Evolutionary conservation across 768 basidiomycete species (phyloP), one percentile per base, ranked within the genome.

Genomic region (Russula dissimulans): DNA sequence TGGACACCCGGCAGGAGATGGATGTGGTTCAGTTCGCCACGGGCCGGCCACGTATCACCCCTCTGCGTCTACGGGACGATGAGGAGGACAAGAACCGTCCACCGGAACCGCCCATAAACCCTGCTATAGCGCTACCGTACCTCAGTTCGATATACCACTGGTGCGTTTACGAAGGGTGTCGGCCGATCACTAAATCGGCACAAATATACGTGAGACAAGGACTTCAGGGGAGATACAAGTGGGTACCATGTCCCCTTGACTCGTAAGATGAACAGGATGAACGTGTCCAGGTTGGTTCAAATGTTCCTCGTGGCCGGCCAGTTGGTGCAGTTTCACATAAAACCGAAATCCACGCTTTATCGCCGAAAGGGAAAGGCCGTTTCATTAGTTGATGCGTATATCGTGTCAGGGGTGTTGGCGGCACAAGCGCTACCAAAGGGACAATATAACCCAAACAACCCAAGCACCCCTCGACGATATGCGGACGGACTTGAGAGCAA

Each of bases 401-500:
- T 94, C 32, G 86, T 81, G 69, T 95, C 93, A n/a, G 94, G 95
- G 9, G 86, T 87, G 68, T 77, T 91, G 57, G 89, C 89, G 18
- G 82, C 85, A 18, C 79, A 81, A 65, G 77, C 80, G 15, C 77
- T 90, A 38, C 84, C 84, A 6, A 72, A 75, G 51, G 81, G 81
- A n/a, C 81, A 90, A 68, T 86, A 82, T 69, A 73, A 74, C 47
- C 80, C 85, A 5, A 78, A 82, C 66, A 73, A 71, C 15, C 72
- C 74, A 1, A 71, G 76, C 9, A 72, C 79, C 36, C 82, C 91
- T 1, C 82, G 91, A 10, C 83, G 90, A 48, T 97, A 97, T 69
- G 79, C 85, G 57, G 95, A 98, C 68, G 95, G 95, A 1, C 76
- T 98, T 11, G 90, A 95, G 72, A 84, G 85, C 11, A 81, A 91